Evolutionary conservation across 345 rosid species (phyloP).

Genomic region (Syzygium aqueum): DNA sequence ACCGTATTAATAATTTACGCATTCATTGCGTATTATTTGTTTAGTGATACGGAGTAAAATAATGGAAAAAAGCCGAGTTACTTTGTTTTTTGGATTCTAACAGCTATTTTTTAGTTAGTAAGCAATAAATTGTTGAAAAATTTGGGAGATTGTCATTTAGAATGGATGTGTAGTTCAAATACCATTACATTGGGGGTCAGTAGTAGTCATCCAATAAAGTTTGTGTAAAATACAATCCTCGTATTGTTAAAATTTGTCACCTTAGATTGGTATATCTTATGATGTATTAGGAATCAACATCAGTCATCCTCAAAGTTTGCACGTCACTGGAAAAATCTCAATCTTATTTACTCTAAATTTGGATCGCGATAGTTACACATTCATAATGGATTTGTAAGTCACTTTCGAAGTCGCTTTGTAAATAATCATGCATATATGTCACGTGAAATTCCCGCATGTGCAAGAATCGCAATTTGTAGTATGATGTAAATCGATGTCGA

Average conservation of each 20-base stretch:
- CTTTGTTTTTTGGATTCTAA: not conserved
- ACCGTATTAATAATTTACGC: not conserved
- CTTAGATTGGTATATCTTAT: not conserved
- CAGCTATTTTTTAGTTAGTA: not conserved
- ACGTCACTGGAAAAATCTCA: not conserved
- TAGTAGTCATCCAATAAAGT: not conserved
- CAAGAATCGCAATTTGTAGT: not conserved
- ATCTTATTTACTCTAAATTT: not conserved
- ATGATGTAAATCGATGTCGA: not conserved
- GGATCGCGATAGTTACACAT: not conserved
- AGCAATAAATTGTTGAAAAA: not conserved
- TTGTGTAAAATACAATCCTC: not conserved
- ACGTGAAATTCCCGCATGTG: rapidly evolving
- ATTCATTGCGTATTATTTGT: not conserved
- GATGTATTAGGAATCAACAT: not conserved
- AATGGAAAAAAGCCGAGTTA: not conserved
- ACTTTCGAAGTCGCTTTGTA: not conserved
- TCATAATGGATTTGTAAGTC: not conserved
- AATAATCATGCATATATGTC: not conserved
- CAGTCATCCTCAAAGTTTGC: not conserved
- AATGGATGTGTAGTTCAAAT: not conserved
- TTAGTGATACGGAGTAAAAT: not conserved
- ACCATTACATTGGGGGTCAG: not conserved
- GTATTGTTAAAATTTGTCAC: not conserved
- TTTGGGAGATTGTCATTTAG: not conserved